Evolutionary conservation across 805 yeast species (phyloP), one percentile per base, ranked within the genome.

Genomic region (Pichia rugopelliculosa): DNA sequence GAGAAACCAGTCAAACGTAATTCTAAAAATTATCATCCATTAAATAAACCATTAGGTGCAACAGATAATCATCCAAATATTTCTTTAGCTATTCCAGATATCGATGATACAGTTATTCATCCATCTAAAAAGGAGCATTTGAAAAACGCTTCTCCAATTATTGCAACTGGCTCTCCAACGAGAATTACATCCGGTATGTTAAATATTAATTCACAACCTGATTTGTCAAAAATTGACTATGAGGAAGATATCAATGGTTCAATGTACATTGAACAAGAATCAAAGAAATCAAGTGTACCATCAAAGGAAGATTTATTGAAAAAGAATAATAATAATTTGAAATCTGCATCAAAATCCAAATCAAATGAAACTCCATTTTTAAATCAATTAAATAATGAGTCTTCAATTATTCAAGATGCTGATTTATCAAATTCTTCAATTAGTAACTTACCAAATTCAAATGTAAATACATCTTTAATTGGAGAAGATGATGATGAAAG

Each of bases 101-200:
- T 38, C 18, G 48, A 53, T 40, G 53, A 49, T 27, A 53, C 55
- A 4, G 48, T 53, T 13, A 52, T 53, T 26, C 49, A 48, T 25
- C 64, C 65, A 20, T 45, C 48, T 8, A 64, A 66, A 40, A 50
- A 54, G 6, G 36, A 41, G 3, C 57, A 58, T 41, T 55, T 59
- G 2, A 56, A 59, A 44, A 41, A 50, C 13, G 62, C 58, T 1
- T 63, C 68, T 13, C 67, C 67, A 6, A 56, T 65, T 5, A 56
- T 62, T 27, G 65, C 65, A 13, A 56, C 55, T 20, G 69, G 69
- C 1, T 64, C 68, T 4, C 68, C 68, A 11, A 57, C 56, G 34
- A 58, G 71, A 56, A 65, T 67, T 30, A 64, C 69, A 2, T 65
- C 70, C 3, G 71, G 71, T 9, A 67, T 67, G 71, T 53, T 67